phyloP scores from a whole-genome alignment of 202 grass and related monocot genomes.

The Brachypodium distachyon region DNA sequence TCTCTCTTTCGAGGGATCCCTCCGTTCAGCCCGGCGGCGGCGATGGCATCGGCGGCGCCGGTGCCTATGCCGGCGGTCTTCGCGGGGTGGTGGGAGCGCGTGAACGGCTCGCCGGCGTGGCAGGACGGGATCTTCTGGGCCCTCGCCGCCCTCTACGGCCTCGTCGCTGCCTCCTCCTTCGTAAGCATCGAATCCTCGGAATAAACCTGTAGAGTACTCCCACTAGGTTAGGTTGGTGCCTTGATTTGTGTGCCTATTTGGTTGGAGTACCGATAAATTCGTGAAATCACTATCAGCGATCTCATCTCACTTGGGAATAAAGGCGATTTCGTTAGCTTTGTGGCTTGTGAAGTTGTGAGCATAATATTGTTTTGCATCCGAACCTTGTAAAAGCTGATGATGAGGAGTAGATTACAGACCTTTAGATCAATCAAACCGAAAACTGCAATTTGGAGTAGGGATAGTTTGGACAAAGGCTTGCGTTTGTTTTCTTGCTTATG shows the following conservation, averaged over 20 bases:
- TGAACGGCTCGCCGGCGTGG: slow-evolving; percentile 50
- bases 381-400: not conserved
- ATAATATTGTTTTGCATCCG: not conserved
- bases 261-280: not conserved
- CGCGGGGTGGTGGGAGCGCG: slow-evolving; percentile 48
- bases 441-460: not conserved
- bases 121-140: slow-evolving; percentile 64
- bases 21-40: not conserved
- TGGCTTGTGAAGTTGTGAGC: slow-evolving; percentile 4
- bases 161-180: slow-evolving; percentile 44
- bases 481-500: not conserved
- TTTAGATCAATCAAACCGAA: slow-evolving; percentile 1
- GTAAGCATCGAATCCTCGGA: slow-evolving; percentile 29
- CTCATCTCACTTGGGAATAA: slow-evolving; percentile 15
- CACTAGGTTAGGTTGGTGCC: not conserved
- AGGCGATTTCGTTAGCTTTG: not conserved
- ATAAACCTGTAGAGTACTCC: not conserved
- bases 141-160: slow-evolving; percentile 56
- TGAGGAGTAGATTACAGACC: not conserved
- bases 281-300: not conserved
- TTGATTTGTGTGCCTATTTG: slow-evolving; percentile 4
- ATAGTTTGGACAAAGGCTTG: not conserved
- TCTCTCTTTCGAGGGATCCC: not conserved
- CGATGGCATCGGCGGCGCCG: slow-evolving; percentile 25
- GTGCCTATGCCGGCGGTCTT: slow-evolving; percentile 8